Base-by-base conservation (phyloP, 2,329 filamentous ascomycete species). In the Macrophomina tecta region DNA sequence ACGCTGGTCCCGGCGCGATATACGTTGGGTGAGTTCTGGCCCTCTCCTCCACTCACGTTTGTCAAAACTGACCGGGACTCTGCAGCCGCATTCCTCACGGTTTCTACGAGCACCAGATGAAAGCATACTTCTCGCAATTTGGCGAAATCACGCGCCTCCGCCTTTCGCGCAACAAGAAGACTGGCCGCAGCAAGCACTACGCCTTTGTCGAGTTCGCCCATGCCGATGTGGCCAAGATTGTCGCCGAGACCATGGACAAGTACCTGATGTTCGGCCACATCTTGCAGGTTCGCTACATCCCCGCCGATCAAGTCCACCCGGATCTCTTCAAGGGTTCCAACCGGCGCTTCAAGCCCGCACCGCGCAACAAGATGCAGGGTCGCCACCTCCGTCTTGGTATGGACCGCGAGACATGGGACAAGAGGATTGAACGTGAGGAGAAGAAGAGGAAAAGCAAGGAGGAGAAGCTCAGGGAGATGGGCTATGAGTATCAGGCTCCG, bases 91-190 rank as follows among this genome's bases (percentile, higher is more conserved):
- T 97, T 68, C 94, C 94, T 46, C 92, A 95, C 81, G 92, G 95
- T 81, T 99, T 99, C 87, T 98, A 94, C 85, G 95, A 99, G 82
- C 88, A 93, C 74, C 91, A 98, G 82, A 96, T 99, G 91, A 89
- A 88, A 73, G 89, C 90, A 70, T 99, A 98, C 84, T 97, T 98
- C 77, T 87, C 89, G 65, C 95, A 99, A 79, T 99, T 99, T 72
- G 95, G 95, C 72, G 84, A 87, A 14, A 93, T 99, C 73, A 87
- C 84, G 63, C 89, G 84, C 66, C 85, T 97, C 67, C 90, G 94
- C 69, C 85, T 99, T 52, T 95, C 93, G 34, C 90, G 95, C 73
- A 98, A 97, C 85, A 93, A 91, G 80, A 91, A 91, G 79, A 98
- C 94, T 1, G 95, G 95, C 66, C 88, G 89, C 67, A 93, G 91